phyloP scores from a whole-genome alignment of 306 rosid genomes.

The Morella rubra region DNA sequence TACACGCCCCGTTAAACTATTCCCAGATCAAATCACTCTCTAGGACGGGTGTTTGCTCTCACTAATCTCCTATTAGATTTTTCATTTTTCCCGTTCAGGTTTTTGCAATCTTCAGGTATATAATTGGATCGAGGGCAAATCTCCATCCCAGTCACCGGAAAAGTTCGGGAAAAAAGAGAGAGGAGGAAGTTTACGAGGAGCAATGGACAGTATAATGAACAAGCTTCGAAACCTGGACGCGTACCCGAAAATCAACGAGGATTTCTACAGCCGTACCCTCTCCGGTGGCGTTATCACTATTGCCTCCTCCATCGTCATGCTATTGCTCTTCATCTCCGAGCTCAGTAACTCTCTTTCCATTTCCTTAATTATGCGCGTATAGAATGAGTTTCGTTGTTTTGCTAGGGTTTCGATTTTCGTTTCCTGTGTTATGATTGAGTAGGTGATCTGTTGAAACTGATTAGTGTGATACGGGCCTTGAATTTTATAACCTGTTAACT shows the following conservation, averaged over 20 bases:
- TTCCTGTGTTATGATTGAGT: background rate
- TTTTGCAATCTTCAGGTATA: background rate
- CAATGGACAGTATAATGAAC: conserved; percentile 71
- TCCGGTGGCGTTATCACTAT: conserved; percentile 94
- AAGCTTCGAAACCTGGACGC: conserved; percentile 92
- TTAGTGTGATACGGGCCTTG: background rate
- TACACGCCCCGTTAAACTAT: background rate
- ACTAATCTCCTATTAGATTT: background rate
- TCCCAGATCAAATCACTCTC: background rate
- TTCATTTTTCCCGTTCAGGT: background rate
- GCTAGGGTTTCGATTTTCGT: background rate
- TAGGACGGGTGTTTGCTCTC: background rate
- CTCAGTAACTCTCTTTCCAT: conserved; percentile 42
- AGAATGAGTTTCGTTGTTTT: background rate
- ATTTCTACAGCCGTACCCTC: conserved; percentile 94
- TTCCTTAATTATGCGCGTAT: background rate
- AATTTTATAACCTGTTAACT: background rate
- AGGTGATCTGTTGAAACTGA: background rate
- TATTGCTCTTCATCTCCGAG: conserved; percentile 92
- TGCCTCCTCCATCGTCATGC: conserved; percentile 81
- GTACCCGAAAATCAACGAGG: conserved; percentile 94
- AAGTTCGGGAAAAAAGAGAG: background rate
- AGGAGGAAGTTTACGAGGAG: background rate
- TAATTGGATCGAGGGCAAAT: background rate
- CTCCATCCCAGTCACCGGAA: too few relatives aligned